These are phyloP conservation scores for Psilocybe sp. DNA, from an alignment of 768 basidiomycete genomes.

Conservation along the genomic window DNA sequence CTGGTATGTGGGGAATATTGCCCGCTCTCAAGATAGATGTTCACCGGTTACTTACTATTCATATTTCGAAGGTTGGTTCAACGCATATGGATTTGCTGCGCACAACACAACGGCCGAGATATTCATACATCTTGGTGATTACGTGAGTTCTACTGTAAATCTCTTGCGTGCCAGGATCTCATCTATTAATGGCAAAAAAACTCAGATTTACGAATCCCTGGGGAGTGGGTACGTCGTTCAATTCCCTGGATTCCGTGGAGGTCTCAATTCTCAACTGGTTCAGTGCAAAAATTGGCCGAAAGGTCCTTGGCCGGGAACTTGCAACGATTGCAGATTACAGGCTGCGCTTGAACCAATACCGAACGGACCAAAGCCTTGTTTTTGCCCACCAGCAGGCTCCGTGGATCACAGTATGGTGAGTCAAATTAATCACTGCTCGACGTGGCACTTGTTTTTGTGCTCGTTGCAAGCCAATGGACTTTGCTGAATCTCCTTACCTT, in stretches of 20 bases:
- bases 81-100: constrained; percentile 56
- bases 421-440: neutral
- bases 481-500: neutral
- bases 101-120: constrained; percentile 50
- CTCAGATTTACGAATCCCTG: constrained; percentile 47
- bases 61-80: constrained; percentile 46
- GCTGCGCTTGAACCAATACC: constrained; percentile 47
- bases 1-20: constrained; percentile 27
- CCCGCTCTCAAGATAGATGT: neutral
- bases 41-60: neutral
- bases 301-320: constrained; percentile 50
- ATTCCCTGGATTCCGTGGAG: neutral
- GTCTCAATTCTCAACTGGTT: neutral
- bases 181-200: neutral
- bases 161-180: neutral
- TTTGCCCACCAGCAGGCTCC: constrained; percentile 47
- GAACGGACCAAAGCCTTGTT: constrained; percentile 47
- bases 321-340: constrained; percentile 57
- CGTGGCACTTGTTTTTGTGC: too few species aligned
- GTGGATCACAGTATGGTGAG: constrained; percentile 57
- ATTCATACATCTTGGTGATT: constrained; percentile 60
- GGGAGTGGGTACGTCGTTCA: constrained; percentile 27
- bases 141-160: constrained; percentile 31
- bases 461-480: too few species aligned
- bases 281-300: constrained; percentile 47